Evolutionary conservation across 305 asterid species (phyloP).

Genomic region (Fraxinus paxiana): DNA sequence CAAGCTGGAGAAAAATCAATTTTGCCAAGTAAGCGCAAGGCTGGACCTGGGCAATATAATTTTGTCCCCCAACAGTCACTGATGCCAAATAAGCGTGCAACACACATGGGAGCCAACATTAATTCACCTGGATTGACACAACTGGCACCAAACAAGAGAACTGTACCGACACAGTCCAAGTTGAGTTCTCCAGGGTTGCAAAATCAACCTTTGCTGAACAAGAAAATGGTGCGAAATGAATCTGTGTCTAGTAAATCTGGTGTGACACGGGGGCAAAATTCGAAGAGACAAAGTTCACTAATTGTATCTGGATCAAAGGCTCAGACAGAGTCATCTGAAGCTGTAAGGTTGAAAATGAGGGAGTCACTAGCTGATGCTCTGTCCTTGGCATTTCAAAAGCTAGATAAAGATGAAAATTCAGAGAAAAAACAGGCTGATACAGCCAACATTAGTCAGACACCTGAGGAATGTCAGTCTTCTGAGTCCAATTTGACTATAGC

Average conservation of each 20-base stretch:
- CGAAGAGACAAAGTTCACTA: slow-evolving; percentile 52
- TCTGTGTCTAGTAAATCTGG: slow-evolving; percentile 52
- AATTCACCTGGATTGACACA: slow-evolving; percentile 34
- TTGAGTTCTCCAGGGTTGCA: slow-evolving; percentile 34
- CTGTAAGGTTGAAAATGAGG: slow-evolving; percentile 91
- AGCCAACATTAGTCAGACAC: slow-evolving; percentile 15
- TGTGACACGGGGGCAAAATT: slow-evolving; percentile 54
- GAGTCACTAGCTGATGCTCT: slow-evolving; percentile 79
- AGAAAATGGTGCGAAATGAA: slow-evolving; percentile 60
- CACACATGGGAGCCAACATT: slow-evolving; percentile 35
- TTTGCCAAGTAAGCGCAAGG: slow-evolving; percentile 67
- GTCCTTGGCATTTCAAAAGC: slow-evolving; percentile 47
- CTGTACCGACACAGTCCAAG: slow-evolving; percentile 40
- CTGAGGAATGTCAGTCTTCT: slow-evolving; percentile 35
- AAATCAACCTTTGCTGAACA: slow-evolving; percentile 31
- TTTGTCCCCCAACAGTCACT: slow-evolving; percentile 38
- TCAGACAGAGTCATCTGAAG: slow-evolving; percentile 52
- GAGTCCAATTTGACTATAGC: slow-evolving; percentile 31
- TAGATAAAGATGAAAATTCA: slow-evolving; percentile 32
- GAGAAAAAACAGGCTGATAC: slow-evolving; percentile 32
- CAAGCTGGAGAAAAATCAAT: slow-evolving; percentile 38
- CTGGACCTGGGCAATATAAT: slow-evolving; percentile 38
- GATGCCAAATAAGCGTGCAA: slow-evolving; percentile 49
- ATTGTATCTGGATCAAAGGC: slow-evolving; percentile 49
- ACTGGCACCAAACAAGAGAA: slow-evolving; percentile 35